A percentile compares a stretch with the other conserved stretches of the same genome.
These are phyloP conservation scores for Saksenaea vasiformis DNA, from an alignment of 371 early-diverging fungal species.

Conservation along the genomic window DNA sequence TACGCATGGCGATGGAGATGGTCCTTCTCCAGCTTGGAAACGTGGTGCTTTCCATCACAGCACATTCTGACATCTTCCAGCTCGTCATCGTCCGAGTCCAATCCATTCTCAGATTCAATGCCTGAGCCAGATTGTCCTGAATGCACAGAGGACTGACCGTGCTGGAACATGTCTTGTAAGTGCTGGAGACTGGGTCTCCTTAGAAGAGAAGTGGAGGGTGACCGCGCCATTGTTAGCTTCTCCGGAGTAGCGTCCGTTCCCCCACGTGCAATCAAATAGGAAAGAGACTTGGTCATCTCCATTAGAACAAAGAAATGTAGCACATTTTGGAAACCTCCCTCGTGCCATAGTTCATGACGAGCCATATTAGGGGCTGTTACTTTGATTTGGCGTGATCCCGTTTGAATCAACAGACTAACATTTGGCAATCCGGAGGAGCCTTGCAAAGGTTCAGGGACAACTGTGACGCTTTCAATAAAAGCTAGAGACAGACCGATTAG, in stretches of 20 bases:
- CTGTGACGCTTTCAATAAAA: constrained; percentile 50
- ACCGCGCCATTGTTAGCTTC: not conserved
- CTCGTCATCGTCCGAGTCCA: constrained; percentile 22
- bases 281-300: constrained; percentile 7
- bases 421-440: constrained; percentile 40
- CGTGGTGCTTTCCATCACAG: constrained; percentile 42
- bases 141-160: constrained; percentile 3
- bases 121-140: not conserved
- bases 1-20: constrained; percentile 26
- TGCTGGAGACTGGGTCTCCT: constrained; percentile 16
- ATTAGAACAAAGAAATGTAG: not conserved
- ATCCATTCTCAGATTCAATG: not conserved
- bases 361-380: constrained; percentile 62
- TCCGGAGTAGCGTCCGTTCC: not conserved
- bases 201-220: not conserved
- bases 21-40: constrained; percentile 29
- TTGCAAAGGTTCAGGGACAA: constrained; percentile 36
- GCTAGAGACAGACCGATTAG: constrained; percentile 26
- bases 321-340: constrained; percentile 5
- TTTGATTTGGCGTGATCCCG: constrained; percentile 62
- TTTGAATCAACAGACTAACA: constrained; percentile 61
- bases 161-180: constrained; percentile 10
- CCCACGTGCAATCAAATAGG: constrained; percentile 15
- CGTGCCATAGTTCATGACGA: constrained; percentile 64
- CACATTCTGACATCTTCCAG: constrained; percentile 44